Base-by-base conservation (phyloP, 768 basidiomycete genomes). In the Suillus subluteus region DNA sequence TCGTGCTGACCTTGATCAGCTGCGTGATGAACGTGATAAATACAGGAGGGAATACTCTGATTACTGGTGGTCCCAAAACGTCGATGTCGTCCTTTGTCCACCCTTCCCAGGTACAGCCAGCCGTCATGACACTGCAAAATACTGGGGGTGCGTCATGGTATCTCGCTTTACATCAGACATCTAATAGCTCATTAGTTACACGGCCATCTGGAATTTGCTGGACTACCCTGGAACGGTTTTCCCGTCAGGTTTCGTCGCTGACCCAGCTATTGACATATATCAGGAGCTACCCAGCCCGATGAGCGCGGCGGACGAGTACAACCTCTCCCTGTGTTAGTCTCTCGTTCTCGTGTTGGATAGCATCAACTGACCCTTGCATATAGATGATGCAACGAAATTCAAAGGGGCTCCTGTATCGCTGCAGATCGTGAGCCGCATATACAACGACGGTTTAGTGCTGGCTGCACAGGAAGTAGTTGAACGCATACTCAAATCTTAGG, bases 191-290 rank as follows among this genome's bases (percentile, higher is more conserved):
- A 23, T n/a, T 46, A 80, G 80, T 7, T 83, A 82, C 65, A 82
- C 83, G 0, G 77, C 74, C 15, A 69, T 81, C 37, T 82, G 79
- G 76, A 85, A 85, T 66, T 68, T 84, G 18, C 71, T 79, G 16
- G 82, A 83, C 69, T 82, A 81, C 63, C 76, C 81, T 7, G 75
- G 73, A 11, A 76, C 73, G 9, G 77, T 79, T 9, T 79, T 82
- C 72, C 82, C 82, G 6, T 78, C 78, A 30, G 79, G 81, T 16
- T 64, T 69, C 30, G 16, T 4, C 37, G 65, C 40, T 46, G 44
- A 52, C 15, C 37, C 11, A 41, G 6, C 69, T 5, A 21, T 75
- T 6, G 79, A 80, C 38, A n/a, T 63, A 32, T 16, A 65, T 32
- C 54, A 70, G 48, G 58, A 73, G 6, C 35, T 16, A 41, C 63